Evolutionary conservation across 2,329 filamentous ascomycete genomes (phyloP).

Genomic region (Fusarium dimerum): DNA sequence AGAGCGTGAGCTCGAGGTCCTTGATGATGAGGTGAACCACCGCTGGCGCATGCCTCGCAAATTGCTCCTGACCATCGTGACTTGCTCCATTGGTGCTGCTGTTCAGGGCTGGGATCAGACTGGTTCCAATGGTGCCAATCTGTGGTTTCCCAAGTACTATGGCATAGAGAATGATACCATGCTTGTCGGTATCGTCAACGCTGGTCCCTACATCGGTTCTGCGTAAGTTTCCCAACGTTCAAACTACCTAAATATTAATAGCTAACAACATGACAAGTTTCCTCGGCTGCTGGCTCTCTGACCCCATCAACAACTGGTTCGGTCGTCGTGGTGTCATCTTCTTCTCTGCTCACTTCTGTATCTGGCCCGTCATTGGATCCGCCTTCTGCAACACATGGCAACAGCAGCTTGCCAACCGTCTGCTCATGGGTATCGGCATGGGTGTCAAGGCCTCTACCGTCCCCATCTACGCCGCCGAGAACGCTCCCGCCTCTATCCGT

Average conservation of each 20-base stretch:
- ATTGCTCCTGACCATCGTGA: conserved; percentile 55
- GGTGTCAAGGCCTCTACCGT: conserved; percentile 66
- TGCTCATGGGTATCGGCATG: conserved; percentile 70
- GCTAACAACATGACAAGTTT: conserved; percentile 30
- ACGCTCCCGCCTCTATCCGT: conserved; percentile 65
- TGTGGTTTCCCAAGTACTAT: conserved; percentile 56
- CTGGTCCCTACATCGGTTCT: conserved; percentile 51
- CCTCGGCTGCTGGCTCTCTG: conserved; percentile 64
- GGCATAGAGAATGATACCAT: conserved; percentile 41
- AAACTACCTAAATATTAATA: background rate
- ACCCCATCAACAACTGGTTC: conserved; percentile 55
- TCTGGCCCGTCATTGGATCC: conserved; percentile 63
- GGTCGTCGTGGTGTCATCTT: conserved; percentile 64
- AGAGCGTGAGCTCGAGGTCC: conserved; percentile 55
- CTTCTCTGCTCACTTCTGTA: conserved; percentile 70
- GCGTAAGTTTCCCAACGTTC: conserved; percentile 35
- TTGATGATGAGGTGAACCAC: conserved; percentile 63
- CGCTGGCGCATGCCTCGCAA: conserved; percentile 66
- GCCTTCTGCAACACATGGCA: conserved; percentile 67
- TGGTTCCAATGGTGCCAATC: conserved; percentile 61
- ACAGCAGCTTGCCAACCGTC: conserved; percentile 65
- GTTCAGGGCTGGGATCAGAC: conserved; percentile 69
- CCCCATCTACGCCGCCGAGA: conserved; percentile 76
- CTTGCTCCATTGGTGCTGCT: conserved; percentile 66
- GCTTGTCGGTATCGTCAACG: conserved; percentile 68